These are phyloP conservation scores for Nannizziopsis barbatae DNA, from an alignment of 2,329 filamentous ascomycete species.

Conservation along the genomic window DNA sequence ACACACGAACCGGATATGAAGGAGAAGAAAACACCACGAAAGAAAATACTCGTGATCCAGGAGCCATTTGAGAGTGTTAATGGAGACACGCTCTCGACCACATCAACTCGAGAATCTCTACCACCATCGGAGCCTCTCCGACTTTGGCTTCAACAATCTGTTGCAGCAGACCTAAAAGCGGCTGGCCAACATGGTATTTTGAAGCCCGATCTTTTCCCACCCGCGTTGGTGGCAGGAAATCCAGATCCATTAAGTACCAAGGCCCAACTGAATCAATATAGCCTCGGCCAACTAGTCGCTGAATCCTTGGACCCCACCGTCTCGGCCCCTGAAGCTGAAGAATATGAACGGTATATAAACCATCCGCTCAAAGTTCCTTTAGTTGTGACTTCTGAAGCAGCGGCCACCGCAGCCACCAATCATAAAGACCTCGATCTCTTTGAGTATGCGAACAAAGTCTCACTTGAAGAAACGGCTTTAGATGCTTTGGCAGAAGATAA, in stretches of 20 bases:
- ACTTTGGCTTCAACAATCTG: constrained; percentile 26
- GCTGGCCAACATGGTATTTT: constrained; percentile 42
- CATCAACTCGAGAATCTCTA: constrained; percentile 18
- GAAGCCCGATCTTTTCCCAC: constrained; percentile 29
- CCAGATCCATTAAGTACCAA: constrained; percentile 44
- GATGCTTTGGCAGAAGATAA: constrained; percentile 49
- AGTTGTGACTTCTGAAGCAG: constrained; percentile 36
- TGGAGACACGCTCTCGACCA: constrained; percentile 31
- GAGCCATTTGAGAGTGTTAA: constrained; percentile 44
- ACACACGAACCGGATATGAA: constrained; percentile 45
- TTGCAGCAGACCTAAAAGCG: constrained; percentile 25
- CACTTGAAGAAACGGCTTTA: constrained; percentile 46
- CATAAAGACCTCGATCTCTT: constrained; percentile 54
- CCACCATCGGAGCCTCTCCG: constrained; percentile 18
- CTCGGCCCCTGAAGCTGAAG: constrained; percentile 61
- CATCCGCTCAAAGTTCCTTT: constrained; percentile 84
- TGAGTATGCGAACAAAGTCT: constrained; percentile 64
- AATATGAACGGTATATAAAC: constrained; percentile 78
- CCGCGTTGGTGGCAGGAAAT: background rate
- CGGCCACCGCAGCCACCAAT: constrained; percentile 27
- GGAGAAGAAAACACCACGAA: constrained; percentile 45
- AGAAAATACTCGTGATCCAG: constrained; percentile 60
- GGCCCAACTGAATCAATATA: constrained; percentile 64
- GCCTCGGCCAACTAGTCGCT: constrained; percentile 60
- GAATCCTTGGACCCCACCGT: constrained; percentile 81